These are phyloP conservation scores for Tulasnella sp. DNA, from an alignment of 768 basidiomycete species.

Conservation along the genomic window DNA sequence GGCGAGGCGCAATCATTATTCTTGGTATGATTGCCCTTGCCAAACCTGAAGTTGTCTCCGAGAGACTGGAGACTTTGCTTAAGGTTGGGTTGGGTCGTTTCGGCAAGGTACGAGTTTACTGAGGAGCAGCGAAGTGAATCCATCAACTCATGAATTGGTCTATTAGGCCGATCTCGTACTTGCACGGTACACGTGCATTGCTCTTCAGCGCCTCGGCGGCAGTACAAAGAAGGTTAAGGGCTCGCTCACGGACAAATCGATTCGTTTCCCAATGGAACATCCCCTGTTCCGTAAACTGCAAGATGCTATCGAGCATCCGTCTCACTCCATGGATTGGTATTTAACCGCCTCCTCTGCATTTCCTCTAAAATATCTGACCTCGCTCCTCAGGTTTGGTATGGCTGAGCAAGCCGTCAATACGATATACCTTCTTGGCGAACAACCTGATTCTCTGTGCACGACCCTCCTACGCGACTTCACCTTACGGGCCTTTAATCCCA, in stretches of 20 bases:
- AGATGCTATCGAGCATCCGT: conserved; percentile 71
- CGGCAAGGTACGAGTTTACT: conserved; percentile 54
- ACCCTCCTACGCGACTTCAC: conserved; percentile 79
- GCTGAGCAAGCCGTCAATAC: conserved; percentile 97
- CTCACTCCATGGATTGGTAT: conserved; percentile 78
- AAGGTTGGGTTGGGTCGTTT: conserved; percentile 76
- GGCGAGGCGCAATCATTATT: conserved; percentile 92
- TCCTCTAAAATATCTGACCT: neutral
- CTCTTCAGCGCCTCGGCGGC: conserved; percentile 84
- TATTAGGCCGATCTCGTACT: conserved; percentile 75
- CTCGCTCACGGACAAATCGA: conserved; percentile 76
- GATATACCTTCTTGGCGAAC: conserved; percentile 87
- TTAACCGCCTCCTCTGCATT: neutral
- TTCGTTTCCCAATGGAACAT: conserved; percentile 80
- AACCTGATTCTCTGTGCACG: conserved; percentile 78
- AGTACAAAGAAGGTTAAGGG: conserved; percentile 98
- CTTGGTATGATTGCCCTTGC: conserved; percentile 96
- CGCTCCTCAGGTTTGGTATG: conserved; percentile 59
- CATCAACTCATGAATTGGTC: neutral
- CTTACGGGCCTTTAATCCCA: conserved; percentile 50
- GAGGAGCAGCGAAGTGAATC: neutral
- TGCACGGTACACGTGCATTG: conserved; percentile 89
- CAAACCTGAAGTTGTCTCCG: conserved; percentile 63
- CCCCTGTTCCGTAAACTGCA: conserved; percentile 77
- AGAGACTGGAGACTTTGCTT: conserved; percentile 76